Evolutionary conservation across 495 filamentous ascomycete species (phyloP).

Genomic region (Pyronema domesticum): DNA sequence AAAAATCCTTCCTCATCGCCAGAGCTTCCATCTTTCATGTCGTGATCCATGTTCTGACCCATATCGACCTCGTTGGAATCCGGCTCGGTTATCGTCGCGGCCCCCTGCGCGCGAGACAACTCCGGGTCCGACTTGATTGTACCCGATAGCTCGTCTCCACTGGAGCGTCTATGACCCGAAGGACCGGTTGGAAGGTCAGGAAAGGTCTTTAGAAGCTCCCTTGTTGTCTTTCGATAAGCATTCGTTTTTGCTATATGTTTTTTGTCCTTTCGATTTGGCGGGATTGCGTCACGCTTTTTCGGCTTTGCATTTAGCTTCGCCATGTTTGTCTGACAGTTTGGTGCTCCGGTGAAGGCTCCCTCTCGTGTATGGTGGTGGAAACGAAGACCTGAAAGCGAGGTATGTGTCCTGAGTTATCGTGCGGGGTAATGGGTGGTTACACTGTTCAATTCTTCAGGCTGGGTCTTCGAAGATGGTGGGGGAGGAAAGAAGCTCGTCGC

Average conservation of each 20-base stretch:
- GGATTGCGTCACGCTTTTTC: not conserved
- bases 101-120: too few relatives aligned
- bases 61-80: not conserved
- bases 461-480: too few relatives aligned
- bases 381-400: not conserved
- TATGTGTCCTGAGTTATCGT: too few relatives aligned
- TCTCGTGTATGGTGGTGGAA: not conserved
- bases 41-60: not conserved
- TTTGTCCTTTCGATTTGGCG: not conserved
- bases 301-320: not conserved
- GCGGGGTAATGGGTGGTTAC: too few relatives aligned
- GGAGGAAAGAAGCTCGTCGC: too few relatives aligned
- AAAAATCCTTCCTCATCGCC: not conserved
- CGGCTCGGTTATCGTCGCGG: not conserved
- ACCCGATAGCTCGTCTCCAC: not conserved
- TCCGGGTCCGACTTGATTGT: too few relatives aligned
- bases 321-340: not conserved
- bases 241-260: not conserved
- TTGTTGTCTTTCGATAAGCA: slow-evolving; percentile 1
- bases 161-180: not conserved
- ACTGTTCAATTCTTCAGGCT: too few relatives aligned
- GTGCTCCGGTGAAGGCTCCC: too few relatives aligned
- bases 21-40: not conserved
- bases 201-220: not conserved
- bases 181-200: slow-evolving; percentile 4